phyloP scores from a whole-genome alignment of 495 filamentous ascomycete genomes.

The Clohesyomyces aquaticus region DNA sequence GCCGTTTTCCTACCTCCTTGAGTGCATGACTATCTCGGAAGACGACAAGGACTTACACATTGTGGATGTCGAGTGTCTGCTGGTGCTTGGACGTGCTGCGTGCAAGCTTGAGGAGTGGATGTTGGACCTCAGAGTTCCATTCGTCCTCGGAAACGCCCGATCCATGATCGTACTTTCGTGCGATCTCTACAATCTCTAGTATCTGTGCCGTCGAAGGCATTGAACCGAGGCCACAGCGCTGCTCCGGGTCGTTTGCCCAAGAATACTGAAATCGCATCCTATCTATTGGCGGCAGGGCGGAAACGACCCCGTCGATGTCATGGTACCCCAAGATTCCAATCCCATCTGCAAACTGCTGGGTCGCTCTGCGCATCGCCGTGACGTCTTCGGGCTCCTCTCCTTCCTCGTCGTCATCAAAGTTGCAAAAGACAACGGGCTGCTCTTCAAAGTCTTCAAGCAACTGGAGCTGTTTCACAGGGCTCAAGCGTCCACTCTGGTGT shows the following conservation, averaged over 20 bases:
- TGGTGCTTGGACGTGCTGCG: slow-evolving; percentile 25
- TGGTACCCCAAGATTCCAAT: slow-evolving; percentile 32
- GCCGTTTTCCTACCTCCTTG: slow-evolving; percentile 20
- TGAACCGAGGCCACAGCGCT: slow-evolving; percentile 12
- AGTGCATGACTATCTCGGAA: slow-evolving; percentile 7
- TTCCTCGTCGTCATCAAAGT: slow-evolving; percentile 22
- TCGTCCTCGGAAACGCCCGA: slow-evolving; percentile 34
- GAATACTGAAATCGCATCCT: slow-evolving; percentile 27
- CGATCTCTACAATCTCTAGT: slow-evolving; percentile 23
- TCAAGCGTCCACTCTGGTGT: slow-evolving; percentile 22
- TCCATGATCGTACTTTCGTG: slow-evolving; percentile 30
- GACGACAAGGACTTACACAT: slow-evolving; percentile 24
- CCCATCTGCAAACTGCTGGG: slow-evolving; percentile 18
- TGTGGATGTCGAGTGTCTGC: slow-evolving; percentile 20
- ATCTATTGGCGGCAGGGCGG: slow-evolving; percentile 20
- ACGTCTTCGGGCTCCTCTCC: slow-evolving; percentile 15
- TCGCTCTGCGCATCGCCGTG: slow-evolving; percentile 12
- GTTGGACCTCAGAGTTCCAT: slow-evolving; percentile 38
- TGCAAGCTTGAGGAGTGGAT: slow-evolving; percentile 37
- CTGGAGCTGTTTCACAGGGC: slow-evolving; percentile 16
- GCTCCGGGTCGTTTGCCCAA: slow-evolving; percentile 21
- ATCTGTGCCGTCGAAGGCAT: slow-evolving; percentile 29
- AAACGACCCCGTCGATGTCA: slow-evolving; percentile 8
- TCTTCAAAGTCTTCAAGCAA: slow-evolving; percentile 14
- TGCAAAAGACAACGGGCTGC: slow-evolving; percentile 18